These are phyloP conservation scores for Aspergillus heteromorphus DNA, from an alignment of 495 filamentous ascomycete species.

Conservation along the genomic window DNA sequence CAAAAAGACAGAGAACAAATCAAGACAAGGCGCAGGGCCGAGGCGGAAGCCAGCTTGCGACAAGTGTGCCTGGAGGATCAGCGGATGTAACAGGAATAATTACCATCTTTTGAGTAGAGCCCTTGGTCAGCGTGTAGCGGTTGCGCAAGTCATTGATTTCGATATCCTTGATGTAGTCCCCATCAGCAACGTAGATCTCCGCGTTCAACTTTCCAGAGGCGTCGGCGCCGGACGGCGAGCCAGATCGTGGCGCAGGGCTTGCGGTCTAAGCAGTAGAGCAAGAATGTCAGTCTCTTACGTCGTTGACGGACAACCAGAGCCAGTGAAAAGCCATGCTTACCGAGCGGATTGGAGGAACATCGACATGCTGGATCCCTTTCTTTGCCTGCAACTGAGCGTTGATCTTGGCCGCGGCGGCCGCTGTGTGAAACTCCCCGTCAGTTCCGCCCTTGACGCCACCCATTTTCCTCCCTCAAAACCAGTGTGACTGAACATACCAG, in stretches of 20 bases:
- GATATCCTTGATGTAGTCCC: constrained; percentile 96
- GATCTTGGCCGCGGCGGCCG: constrained; percentile 88
- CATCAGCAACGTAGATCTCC: constrained; percentile 90
- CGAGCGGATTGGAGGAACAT: constrained; percentile 81
- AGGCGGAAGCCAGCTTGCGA: constrained; percentile 32
- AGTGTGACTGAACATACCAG: constrained; percentile 50
- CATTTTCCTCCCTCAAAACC: not conserved
- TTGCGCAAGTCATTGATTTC: constrained; percentile 98
- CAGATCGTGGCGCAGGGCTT: constrained; percentile 43
- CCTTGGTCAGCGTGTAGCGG: constrained; percentile 95
- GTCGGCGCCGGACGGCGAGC: constrained; percentile 43
- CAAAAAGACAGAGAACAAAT: constrained; percentile 19
- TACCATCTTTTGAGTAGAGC: constrained; percentile 99
- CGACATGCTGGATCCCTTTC: constrained; percentile 89
- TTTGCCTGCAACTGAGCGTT: constrained; percentile 89
- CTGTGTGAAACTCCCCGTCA: constrained; percentile 36
- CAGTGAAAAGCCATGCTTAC: constrained; percentile 28
- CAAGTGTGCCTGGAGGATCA: constrained; percentile 65
- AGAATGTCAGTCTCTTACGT: constrained; percentile 17
- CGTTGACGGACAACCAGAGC: not conserved
- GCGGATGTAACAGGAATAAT: constrained; percentile 73
- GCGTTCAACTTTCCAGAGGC: constrained; percentile 61
- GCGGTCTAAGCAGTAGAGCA: constrained; percentile 31
- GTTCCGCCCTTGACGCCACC: not conserved
- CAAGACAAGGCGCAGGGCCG: constrained; percentile 29